Evolutionary conservation across 2,329 filamentous ascomycete species (phyloP).

Genomic region (Neofusicoccum kwambonambiense): DNA sequence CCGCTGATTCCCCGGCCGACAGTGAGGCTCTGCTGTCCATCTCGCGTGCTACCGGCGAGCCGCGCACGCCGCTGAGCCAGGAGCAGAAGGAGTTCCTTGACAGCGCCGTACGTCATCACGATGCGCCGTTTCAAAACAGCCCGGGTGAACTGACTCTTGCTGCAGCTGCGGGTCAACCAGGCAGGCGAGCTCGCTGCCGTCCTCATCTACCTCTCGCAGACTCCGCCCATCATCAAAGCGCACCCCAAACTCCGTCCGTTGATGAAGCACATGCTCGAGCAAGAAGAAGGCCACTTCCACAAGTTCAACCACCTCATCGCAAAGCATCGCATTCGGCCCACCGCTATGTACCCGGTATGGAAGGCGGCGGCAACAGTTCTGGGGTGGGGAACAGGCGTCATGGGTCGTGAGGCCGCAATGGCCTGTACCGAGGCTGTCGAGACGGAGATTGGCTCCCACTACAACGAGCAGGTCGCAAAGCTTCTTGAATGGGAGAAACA

Average conservation of each 20-base stretch:
- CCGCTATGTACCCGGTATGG: slow-evolving; percentile 91
- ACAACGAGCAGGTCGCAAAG: slow-evolving; percentile 84
- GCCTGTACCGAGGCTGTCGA: slow-evolving; percentile 98
- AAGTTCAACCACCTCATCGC: slow-evolving; percentile 83
- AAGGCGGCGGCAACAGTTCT: slow-evolving; percentile 73
- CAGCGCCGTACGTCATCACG: slow-evolving; percentile 27
- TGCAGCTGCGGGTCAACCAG: slow-evolving; percentile 87
- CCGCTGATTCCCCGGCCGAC: neutral
- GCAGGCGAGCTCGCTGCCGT: slow-evolving; percentile 96
- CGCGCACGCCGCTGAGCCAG: slow-evolving; percentile 26
- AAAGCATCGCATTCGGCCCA: slow-evolving; percentile 86
- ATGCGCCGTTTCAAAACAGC: neutral
- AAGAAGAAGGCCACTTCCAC: slow-evolving; percentile 82
- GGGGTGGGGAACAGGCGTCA: slow-evolving; percentile 83
- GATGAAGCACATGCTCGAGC: slow-evolving; percentile 98
- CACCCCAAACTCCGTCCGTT: slow-evolving; percentile 86
- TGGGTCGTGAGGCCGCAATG: slow-evolving; percentile 95
- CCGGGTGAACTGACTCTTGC: neutral
- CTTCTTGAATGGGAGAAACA: slow-evolving; percentile 77
- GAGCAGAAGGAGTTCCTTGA: slow-evolving; percentile 39
- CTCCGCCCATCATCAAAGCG: slow-evolving; percentile 71
- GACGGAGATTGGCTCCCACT: slow-evolving; percentile 95
- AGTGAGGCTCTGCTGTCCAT: neutral
- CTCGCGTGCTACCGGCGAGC: neutral
- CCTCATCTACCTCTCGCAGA: slow-evolving; percentile 89